Base-by-base conservation (phyloP, 352 stramenopile species). In the Phytophthora tentaculata region DNA sequence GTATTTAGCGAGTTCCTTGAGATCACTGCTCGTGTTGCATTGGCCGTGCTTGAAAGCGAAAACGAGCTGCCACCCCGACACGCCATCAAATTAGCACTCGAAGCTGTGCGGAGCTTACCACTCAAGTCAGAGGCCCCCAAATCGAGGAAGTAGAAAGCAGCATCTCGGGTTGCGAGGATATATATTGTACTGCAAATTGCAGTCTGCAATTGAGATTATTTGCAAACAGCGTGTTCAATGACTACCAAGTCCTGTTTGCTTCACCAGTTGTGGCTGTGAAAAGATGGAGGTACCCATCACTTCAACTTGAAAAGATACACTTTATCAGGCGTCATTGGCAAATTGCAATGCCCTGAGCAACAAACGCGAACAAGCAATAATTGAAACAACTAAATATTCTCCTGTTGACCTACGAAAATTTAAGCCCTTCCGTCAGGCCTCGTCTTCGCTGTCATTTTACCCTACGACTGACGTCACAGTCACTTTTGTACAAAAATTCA, bases 1-100 rank as follows among this genome's bases (percentile, higher is more conserved):
- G 87, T 94, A 7, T 94, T 94, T 48, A 77, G 78, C 20, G 87
- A 95, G 69, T 87, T 90, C 39, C 51, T 95, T 6, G 87, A 95
- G 67, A 73, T 94, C 1, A 65, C 84, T 1, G 71, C 81, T 51
- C 85, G 87, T 17, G 80, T 94, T 37, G 85, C 84, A 44, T 66
- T 92, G 39, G 67, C 67, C 12, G 78, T 92, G 19, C 78, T 94
- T 28, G 60, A 64, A 49, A 73, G 77, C 3, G 77, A 89, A 58
- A 84, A 86, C 45, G 79, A 82, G 28, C 60, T 95, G 23, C 78
- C 84, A 14, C 73, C 79, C 4, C 76, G 74, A 49, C 84, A 94
- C 43, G 82, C 84, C 23, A 92, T 94, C 67, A 90, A 86, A 69
- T 82, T 95, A 50, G 85, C 83, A 5, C 63, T 95, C 35, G 81